These are phyloP conservation scores for Tolypocladium ovalisporum DNA, from an alignment of 2,329 filamentous ascomycete species.

Conservation along the genomic window DNA sequence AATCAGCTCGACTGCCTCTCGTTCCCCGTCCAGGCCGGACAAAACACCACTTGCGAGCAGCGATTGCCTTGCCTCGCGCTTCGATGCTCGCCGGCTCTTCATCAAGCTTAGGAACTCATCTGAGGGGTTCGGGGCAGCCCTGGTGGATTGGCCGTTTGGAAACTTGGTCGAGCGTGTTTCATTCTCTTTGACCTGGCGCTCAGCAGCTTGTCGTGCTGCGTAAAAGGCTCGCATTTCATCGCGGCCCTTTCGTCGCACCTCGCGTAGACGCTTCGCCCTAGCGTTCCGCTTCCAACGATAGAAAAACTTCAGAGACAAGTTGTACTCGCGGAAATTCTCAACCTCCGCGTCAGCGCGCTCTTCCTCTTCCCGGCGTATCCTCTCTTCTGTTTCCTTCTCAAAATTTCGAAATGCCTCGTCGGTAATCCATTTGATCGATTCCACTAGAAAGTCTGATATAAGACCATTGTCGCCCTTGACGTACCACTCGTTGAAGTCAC, in stretches of 20 bases:
- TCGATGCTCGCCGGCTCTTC: conserved; percentile 17
- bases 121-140: conserved; percentile 15
- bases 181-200: conserved; percentile 22
- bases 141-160: conserved; percentile 9
- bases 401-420: conserved; percentile 28
- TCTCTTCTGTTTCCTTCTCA: conserved; percentile 28
- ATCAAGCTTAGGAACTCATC: conserved; percentile 23
- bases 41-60: conserved; percentile 31
- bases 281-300: conserved; percentile 43
- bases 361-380: conserved; percentile 35
- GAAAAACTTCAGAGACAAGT: conserved; percentile 42
- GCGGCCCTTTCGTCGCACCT: conserved; percentile 39
- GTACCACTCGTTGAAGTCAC: conserved; percentile 42
- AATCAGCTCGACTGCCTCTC: conserved; percentile 21
- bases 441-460: conserved; percentile 37
- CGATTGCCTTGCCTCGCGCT: conserved; percentile 21
- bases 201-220: conserved; percentile 22
- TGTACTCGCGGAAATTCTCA: conserved; percentile 35
- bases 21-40: conserved; percentile 27
- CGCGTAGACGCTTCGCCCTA: conserved; percentile 34
- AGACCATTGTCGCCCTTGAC: conserved; percentile 42
- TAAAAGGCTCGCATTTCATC: conserved; percentile 38
- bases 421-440: conserved; percentile 34
- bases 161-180: too few species aligned
- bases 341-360: conserved; percentile 33